phyloP scores from a whole-genome alignment of 345 rosid species.

The Pelargonium nanum region DNA sequence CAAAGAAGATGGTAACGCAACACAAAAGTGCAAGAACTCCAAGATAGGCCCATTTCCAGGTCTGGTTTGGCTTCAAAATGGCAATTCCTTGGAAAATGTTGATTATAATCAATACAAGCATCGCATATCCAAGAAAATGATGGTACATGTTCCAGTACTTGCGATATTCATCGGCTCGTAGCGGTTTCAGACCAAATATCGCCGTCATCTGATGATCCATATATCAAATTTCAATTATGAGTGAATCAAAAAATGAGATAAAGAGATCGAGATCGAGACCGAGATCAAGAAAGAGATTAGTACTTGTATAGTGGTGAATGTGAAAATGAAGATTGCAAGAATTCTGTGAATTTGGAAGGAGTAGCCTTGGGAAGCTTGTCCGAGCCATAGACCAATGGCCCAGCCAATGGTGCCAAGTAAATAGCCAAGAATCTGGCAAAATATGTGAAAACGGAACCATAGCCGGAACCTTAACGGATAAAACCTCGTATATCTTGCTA shows the following conservation, averaged over 20 bases:
- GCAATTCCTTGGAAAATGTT: constrained; percentile 37
- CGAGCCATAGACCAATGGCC: constrained; percentile 34
- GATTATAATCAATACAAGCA: constrained; percentile 28
- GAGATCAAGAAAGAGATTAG: not conserved
- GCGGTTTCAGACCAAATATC: not conserved
- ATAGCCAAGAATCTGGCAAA: constrained; percentile 37
- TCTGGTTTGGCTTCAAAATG: constrained; percentile 21
- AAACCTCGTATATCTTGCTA: constrained; percentile 29
- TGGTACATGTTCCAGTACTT: constrained; percentile 53
- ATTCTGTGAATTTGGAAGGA: constrained; percentile 23
- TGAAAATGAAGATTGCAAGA: constrained; percentile 30
- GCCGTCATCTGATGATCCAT: not conserved
- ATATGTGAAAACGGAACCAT: constrained; percentile 24
- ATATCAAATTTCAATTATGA: not conserved
- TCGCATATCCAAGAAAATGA: constrained; percentile 35
- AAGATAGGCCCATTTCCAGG: constrained; percentile 33
- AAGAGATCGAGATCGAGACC: not conserved
- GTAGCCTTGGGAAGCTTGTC: constrained; percentile 27
- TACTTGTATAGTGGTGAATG: constrained; percentile 41
- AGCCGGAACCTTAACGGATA: constrained; percentile 11
- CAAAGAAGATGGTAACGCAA: not conserved
- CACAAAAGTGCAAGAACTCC: constrained; percentile 25
- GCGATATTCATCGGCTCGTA: constrained; percentile 21
- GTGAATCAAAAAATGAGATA: not conserved
- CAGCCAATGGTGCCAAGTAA: constrained; percentile 31